Conservation (phyloP, 78 protist species). For the Cavenderia fasciculata region DNA sequence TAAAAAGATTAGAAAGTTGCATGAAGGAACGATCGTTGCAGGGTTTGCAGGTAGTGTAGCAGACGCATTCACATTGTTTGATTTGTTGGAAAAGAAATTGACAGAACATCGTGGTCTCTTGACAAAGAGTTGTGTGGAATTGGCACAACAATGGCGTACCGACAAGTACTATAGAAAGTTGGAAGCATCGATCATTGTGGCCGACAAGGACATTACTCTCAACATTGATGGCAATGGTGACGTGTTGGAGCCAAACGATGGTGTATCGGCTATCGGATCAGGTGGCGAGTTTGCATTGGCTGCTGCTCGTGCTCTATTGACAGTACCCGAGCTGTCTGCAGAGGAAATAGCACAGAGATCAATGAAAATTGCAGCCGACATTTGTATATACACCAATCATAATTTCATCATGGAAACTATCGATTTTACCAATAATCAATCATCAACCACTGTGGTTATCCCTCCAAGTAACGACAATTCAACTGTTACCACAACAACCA, state of each 20-base stretch:
- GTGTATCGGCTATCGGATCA: constrained; percentile 86
- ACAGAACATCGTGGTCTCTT: constrained; percentile 85
- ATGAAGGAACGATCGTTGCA: constrained; percentile 76
- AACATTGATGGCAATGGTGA: constrained; percentile 88
- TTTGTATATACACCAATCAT: constrained; percentile 86
- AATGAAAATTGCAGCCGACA: constrained; percentile 89
- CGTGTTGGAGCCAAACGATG: constrained; percentile 89
- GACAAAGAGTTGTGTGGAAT: constrained; percentile 84
- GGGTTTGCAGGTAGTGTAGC: constrained; percentile 93
- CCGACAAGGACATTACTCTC: constrained; percentile 69
- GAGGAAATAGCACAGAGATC: constrained; percentile 85
- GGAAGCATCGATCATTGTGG: constrained; percentile 86
- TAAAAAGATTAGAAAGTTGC: constrained; percentile 79
- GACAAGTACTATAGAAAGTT: constrained; percentile 87
- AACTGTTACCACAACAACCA: too few species aligned
- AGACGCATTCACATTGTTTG: constrained; percentile 88
- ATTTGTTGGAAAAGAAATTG: constrained; percentile 85
- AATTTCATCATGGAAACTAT: constrained; percentile 69
- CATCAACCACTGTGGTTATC: too few species aligned
- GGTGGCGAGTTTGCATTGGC: constrained; percentile 90
- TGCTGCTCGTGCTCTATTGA: constrained; percentile 90
- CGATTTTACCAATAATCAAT: background rate
- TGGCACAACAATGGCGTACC: constrained; percentile 91
- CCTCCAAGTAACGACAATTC: too few species aligned
- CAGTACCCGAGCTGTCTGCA: constrained; percentile 73